These are phyloP conservation scores for Chiua virens DNA, from an alignment of 768 basidiomycete genomes.

Conservation along the genomic window DNA sequence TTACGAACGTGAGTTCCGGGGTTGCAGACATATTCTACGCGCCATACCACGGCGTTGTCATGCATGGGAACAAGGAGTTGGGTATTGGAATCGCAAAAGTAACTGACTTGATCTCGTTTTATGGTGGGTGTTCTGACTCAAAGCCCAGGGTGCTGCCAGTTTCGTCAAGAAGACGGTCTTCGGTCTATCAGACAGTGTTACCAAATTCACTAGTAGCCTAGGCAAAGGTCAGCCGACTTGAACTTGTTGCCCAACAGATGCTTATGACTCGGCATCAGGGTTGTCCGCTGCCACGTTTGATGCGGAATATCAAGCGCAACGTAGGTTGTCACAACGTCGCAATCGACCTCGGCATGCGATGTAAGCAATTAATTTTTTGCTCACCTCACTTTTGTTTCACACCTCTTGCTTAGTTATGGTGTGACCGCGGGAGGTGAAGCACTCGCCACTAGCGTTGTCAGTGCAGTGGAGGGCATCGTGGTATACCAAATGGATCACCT, in stretches of 20 bases:
- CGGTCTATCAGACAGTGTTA: slow-evolving; percentile 91
- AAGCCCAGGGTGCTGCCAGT: slow-evolving; percentile 85
- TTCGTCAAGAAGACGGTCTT: slow-evolving; percentile 99
- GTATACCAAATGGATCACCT: slow-evolving; percentile 42
- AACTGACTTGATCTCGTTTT: neutral
- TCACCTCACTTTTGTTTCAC: neutral
- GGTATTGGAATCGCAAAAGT: slow-evolving; percentile 96
- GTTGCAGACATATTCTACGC: slow-evolving; percentile 99
- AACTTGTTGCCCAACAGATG: neutral
- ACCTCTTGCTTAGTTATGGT: slow-evolving; percentile 66
- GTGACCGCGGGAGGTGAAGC: slow-evolving; percentile 94
- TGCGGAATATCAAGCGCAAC: slow-evolving; percentile 88
- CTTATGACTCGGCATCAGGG: slow-evolving; percentile 46
- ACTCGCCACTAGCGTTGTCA: slow-evolving; percentile 89
- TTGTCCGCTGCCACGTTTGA: slow-evolving; percentile 97
- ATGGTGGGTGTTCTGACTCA: slow-evolving; percentile 11
- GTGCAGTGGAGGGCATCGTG: slow-evolving; percentile 94
- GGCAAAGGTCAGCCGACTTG: slow-evolving; percentile 70
- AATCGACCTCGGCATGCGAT: slow-evolving; percentile 97
- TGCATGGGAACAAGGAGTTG: slow-evolving; percentile 93
- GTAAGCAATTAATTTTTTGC: slow-evolving; percentile 39
- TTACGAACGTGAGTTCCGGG: slow-evolving; percentile 97
- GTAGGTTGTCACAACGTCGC: slow-evolving; percentile 84
- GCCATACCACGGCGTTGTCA: slow-evolving; percentile 94
- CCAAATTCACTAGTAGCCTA: slow-evolving; percentile 97